These are phyloP conservation scores for Wickerhamomyces chaumierensis DNA, from an alignment of 805 yeast species.

Conservation along the genomic window DNA sequence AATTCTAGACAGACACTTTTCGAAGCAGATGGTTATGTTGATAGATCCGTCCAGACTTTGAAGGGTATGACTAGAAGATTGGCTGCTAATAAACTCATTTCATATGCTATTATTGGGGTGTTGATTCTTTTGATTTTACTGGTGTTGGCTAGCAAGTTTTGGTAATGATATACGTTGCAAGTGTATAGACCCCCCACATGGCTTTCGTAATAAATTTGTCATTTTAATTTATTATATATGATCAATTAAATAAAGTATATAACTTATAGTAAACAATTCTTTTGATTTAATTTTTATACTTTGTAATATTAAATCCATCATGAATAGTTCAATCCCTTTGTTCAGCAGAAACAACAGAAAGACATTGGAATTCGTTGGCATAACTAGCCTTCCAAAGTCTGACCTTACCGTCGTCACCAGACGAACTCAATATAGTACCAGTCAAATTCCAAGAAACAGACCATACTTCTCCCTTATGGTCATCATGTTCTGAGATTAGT, in stretches of 20 bases:
- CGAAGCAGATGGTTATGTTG: slow-evolving; percentile 91
- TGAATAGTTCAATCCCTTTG: slow-evolving; percentile 8
- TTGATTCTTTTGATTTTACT: slow-evolving; percentile 70
- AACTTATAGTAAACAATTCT: no score
- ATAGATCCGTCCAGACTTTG: slow-evolving; percentile 75
- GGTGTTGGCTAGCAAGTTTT: slow-evolving; percentile 64
- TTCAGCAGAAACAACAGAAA: slow-evolving; percentile 72
- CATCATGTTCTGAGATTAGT: slow-evolving; percentile 54
- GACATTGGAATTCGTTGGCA: slow-evolving; percentile 78
- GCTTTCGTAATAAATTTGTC: no score
- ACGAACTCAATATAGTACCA: slow-evolving; percentile 83
- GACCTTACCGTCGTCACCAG: slow-evolving; percentile 92
- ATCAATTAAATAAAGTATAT: no score
- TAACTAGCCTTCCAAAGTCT: slow-evolving; percentile 87
- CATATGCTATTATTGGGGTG: slow-evolving; percentile 86
- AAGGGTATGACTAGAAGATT: slow-evolving; percentile 86
- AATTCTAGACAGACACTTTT: slow-evolving; percentile 77
- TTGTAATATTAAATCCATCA: background rate
- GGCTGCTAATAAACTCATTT: slow-evolving; percentile 83
- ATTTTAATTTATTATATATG: no score
- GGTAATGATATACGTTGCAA: no score
- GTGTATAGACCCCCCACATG: no score
- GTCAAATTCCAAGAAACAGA: slow-evolving; percentile 90
- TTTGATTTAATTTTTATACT: background rate
- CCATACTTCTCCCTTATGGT: slow-evolving; percentile 90